Conservation (phyloP, 371 early-diverging fungal genomes). For the Chytridium lagenaria region DNA sequence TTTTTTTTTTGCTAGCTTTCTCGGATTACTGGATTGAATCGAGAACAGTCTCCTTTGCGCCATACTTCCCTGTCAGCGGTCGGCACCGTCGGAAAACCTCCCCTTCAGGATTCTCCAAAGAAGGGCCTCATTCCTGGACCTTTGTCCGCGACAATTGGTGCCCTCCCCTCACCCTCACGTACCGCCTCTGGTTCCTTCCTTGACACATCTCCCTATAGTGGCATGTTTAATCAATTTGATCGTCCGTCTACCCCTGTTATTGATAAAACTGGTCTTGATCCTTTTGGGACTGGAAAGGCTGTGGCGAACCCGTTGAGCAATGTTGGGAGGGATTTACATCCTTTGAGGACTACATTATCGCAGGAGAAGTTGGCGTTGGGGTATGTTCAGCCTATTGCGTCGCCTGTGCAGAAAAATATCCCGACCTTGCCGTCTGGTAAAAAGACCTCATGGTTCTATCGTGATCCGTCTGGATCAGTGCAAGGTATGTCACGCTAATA, state of each 20-base stretch:
- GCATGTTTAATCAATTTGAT: constrained; percentile 34
- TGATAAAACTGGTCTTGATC: neutral
- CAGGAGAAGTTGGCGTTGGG: constrained; percentile 14
- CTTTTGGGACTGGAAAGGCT: neutral
- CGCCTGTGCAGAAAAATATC: constrained; percentile 7
- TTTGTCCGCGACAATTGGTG: neutral
- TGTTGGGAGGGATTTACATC: constrained; percentile 3
- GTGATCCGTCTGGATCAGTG: constrained; percentile 50
- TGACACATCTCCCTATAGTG: constrained; percentile 25
- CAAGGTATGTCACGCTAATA: constrained; percentile 48
- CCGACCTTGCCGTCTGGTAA: neutral
- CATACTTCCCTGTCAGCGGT: neutral
- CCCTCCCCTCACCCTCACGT: neutral
- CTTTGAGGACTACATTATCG: constrained; percentile 18
- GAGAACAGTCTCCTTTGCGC: constrained; percentile 9
- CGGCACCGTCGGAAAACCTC: neutral
- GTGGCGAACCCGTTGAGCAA: neutral
- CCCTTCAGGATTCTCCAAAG: constrained; percentile 8
- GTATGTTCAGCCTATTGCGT: constrained; percentile 1
- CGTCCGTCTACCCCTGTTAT: neutral
- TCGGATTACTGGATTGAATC: neutral
- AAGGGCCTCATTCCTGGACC: neutral
- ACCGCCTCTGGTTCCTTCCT: constrained; percentile 2
- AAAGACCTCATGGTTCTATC: constrained; percentile 52
- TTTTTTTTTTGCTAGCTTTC: neutral